These are phyloP conservation scores for Tetrapisispora arboricola DNA, from an alignment of 805 yeast genomes.

Conservation along the genomic window DNA sequence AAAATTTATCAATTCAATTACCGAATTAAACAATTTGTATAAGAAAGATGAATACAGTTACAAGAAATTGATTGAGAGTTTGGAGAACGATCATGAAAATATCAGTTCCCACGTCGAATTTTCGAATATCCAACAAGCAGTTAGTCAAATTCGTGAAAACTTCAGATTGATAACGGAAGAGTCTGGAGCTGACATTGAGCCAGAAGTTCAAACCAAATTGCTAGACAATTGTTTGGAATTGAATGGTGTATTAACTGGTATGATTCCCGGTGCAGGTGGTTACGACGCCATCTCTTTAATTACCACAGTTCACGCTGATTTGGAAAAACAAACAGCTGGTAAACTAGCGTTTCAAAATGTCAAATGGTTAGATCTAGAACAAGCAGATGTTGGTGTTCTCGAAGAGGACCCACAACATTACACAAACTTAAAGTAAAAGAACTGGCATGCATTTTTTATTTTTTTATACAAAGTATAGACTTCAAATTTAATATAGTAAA, in stretches of 20 bases:
- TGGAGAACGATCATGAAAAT: constrained; percentile 7
- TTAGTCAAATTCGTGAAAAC: constrained; percentile 42
- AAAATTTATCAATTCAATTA: constrained; percentile 41
- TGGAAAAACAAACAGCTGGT: constrained; percentile 21
- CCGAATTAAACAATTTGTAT: constrained; percentile 30
- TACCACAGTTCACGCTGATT: constrained; percentile 37
- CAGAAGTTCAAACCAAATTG: constrained; percentile 59
- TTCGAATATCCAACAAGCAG: constrained; percentile 31
- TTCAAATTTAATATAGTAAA: background rate
- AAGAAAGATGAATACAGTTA: constrained; percentile 31
- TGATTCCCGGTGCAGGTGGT: constrained; percentile 98
- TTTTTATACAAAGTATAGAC: background rate
- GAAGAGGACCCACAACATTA: constrained; percentile 35
- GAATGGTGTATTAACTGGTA: constrained; percentile 84
- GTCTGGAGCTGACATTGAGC: constrained; percentile 85
- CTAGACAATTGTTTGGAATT: constrained; percentile 47
- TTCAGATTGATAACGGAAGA: constrained; percentile 51
- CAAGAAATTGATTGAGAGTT: constrained; percentile 13
- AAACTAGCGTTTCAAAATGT: constrained; percentile 36
- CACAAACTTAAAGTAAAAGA: constrained; percentile 6
- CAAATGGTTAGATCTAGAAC: constrained; percentile 57
- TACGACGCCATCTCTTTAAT: constrained; percentile 82
- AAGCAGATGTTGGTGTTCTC: constrained; percentile 48
- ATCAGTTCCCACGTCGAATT: constrained; percentile 18
- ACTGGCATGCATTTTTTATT: background rate